Evolutionary conservation across 2,329 filamentous ascomycete genomes (phyloP), one percentile per base, ranked within the genome.

Genomic region (Chaetomiaceae sp.): DNA sequence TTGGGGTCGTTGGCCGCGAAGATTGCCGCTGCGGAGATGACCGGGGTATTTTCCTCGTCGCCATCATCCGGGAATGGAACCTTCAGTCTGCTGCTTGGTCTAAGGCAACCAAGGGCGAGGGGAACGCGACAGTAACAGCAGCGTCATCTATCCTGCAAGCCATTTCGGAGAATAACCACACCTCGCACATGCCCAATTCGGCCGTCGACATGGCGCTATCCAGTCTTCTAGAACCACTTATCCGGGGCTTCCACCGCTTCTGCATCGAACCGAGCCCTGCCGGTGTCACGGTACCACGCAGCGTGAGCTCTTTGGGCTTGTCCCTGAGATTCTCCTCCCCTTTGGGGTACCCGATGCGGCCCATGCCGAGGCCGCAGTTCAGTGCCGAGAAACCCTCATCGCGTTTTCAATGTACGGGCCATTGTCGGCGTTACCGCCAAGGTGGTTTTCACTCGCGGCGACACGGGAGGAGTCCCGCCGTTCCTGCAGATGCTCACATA

Each of bases 361-460:
- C 27, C 36, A 11, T 53, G 30, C 41, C 44, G 38, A 48, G 30
- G 20, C 36, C 37, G n/a, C 8, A 33, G 13, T 20, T 33, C 49
- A 57, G 37, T 58, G 55, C 58, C 58, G 58, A 61, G 53, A 50
- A 16, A 21, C 4, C 13, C 48, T 37, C 48, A 32, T 47, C 29
- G 45, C 9, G n/a, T 30, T 27, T 5, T 21, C 29, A 36, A 34
- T 52, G 41, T 44, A 20, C 34, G 52, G 51, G 27, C 32, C 25
- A 43, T 43, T 53, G 30, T 48, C 47, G 50, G 55, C 49, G 50
- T n/a, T 61, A 56, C 56, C 50, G 59, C 57, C 58, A 61, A 61
- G 57, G 51, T 53, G 58, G 60, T 46, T 54, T 47, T 48, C 38
- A 13, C 38, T 23, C 11, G 16, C 43, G 44, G 23, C 29, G 46